phyloP scores from a whole-genome alignment of 306 rosid genomes.

The Abrus precatorius region DNA sequence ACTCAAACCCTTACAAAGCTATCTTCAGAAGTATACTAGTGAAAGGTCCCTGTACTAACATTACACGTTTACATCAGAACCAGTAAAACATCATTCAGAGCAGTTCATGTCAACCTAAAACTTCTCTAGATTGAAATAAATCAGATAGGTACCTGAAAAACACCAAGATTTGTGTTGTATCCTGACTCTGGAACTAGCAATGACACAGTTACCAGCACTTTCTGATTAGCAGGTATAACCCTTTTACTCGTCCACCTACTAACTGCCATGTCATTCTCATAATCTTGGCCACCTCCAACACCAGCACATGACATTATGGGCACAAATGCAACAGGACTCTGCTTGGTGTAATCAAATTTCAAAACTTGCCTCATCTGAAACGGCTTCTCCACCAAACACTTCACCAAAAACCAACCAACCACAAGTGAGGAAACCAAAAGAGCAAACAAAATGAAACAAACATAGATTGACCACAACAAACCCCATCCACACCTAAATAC shows the following conservation, averaged over 20 bases:
- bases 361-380: conserved; percentile 64
- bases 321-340: conserved; percentile 79
- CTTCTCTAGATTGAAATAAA: conserved; percentile 26
- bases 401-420: conserved; percentile 66
- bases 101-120: conserved; percentile 1
- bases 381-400: conserved; percentile 73
- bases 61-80: conserved; percentile 31
- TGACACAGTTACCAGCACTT: conserved; percentile 66
- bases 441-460: conserved; percentile 64
- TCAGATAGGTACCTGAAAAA: conserved; percentile 77
- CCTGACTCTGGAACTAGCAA: conserved; percentile 84
- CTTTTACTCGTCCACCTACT: conserved; percentile 41
- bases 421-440: conserved; percentile 68
- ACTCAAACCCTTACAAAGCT: conserved; percentile 19
- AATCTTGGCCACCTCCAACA: conserved; percentile 50
- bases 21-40: background rate
- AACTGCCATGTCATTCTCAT: conserved; percentile 43
- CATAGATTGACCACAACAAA: conserved; percentile 75
- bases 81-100: conserved; percentile 13
- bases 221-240: conserved; percentile 65
- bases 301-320: conserved; percentile 64
- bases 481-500: conserved; percentile 83
- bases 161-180: conserved; percentile 89
- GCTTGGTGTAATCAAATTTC: conserved; percentile 83
- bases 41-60: background rate